Evolutionary conservation across 2,329 filamentous ascomycete species (phyloP), one percentile per base, ranked within the genome.

Genomic region (Truncatella angustata): DNA sequence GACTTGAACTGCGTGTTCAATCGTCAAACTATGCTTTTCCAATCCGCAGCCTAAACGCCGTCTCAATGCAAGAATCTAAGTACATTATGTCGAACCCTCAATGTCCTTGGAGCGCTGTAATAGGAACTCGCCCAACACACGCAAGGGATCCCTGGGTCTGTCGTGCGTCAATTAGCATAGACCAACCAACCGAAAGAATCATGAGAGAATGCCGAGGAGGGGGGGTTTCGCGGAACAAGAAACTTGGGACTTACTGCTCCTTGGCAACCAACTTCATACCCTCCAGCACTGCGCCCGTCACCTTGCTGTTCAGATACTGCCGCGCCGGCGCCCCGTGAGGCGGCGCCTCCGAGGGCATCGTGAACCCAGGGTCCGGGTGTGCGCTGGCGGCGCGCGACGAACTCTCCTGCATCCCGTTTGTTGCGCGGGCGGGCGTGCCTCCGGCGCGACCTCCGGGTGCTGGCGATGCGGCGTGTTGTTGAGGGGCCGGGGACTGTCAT

Each of bases 231-330:
- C n/a, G n/a, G n/a, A n/a, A n/a, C n/a, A n/a, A n/a, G n/a, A n/a
- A n/a, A n/a, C n/a, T n/a, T n/a, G n/a, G 32, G 39, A 78, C 86
- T 63, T 70, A 90, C 87, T 87, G 82, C 37, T 90, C 85, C 59
- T 81, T 84, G 4, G 85, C 86, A 54, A 91, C 66, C 50, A 79
- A 69, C 72, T 90, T 91, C 85, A 91, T 88, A 21, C 87, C 88
- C 61, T 91, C 87, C 35, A 91, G 71, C 53, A 91, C 63, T 23
- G 81, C 78, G 1, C 81, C 81, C 0, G 86, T 88, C 36, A 91
- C 80, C 60, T 85, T 88, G 45, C 79, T 77, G 63, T 91, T 91
- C 59, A 91, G 70, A 66, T 90, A 91, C 61, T 82, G 79, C 40
- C 88, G 80, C 4, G 84, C 83, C 1, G 85, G 83, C 20, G 87